These are phyloP conservation scores for Basidioascus undulatus DNA, from an alignment of 768 basidiomycete genomes.

Conservation along the genomic window DNA sequence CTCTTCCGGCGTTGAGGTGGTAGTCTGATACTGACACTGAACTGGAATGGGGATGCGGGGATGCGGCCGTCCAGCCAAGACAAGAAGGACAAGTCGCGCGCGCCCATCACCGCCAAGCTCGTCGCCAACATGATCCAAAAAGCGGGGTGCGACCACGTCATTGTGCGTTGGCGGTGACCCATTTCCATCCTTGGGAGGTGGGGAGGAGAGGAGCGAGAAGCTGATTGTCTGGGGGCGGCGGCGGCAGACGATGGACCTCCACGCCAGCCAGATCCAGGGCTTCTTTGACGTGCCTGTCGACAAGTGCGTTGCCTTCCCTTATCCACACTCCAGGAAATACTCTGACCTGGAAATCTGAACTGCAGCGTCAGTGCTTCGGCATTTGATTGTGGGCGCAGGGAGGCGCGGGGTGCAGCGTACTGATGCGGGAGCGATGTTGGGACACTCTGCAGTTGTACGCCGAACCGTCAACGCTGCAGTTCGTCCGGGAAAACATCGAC, in stretches of 20 bases:
- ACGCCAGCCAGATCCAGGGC: conserved; percentile 96
- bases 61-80: conserved; percentile 94
- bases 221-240: neutral
- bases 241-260: conserved; percentile 81
- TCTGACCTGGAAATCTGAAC: too few species aligned
- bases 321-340: neutral
- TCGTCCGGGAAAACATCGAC: conserved; percentile 79
- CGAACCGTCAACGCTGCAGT: conserved; percentile 80
- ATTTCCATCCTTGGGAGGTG: neutral
- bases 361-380: neutral
- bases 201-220: neutral
- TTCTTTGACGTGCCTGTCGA: conserved; percentile 99
- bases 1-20: too few species aligned
- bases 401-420: too few species aligned
- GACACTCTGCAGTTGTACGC: conserved; percentile 46
- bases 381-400: conserved; percentile 3
- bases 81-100: conserved; percentile 97
- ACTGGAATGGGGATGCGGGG: too few species aligned
- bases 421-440: conserved; percentile 7
- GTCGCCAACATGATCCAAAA: conserved; percentile 84
- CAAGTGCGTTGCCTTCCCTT: conserved; percentile 41
- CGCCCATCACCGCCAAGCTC: conserved; percentile 91
- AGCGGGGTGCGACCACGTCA: conserved; percentile 86
- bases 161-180: conserved; percentile 31
- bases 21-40: too few species aligned